These are phyloP conservation scores for Breynia disticha DNA, from an alignment of 441 rosid genomes.

Conservation along the genomic window DNA sequence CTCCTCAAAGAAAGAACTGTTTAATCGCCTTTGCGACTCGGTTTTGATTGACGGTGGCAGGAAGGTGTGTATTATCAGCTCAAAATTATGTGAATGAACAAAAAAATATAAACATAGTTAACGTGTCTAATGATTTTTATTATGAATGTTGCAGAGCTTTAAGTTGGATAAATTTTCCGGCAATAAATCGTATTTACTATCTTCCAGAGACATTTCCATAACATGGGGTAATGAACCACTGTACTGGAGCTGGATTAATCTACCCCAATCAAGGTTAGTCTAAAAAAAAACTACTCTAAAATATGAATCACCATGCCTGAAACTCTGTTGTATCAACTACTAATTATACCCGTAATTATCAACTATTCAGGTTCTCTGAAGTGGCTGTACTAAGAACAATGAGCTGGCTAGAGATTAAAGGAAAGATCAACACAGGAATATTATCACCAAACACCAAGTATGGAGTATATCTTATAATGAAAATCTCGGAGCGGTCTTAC, in stretches of 20 bases:
- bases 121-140: no score
- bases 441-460: constrained; percentile 46
- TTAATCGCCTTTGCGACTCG: constrained; percentile 32
- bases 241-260: constrained; percentile 48
- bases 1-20: constrained; percentile 57
- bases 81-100: background rate
- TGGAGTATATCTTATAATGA: constrained; percentile 43
- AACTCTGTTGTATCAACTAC: no score
- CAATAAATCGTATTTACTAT: constrained; percentile 31
- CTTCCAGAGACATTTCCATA: constrained; percentile 58
- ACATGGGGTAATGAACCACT: constrained; percentile 33
- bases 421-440: constrained; percentile 28
- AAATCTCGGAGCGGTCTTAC: constrained; percentile 24
- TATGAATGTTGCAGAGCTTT: constrained; percentile 33
- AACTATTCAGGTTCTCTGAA: constrained; percentile 40
- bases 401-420: constrained; percentile 40
- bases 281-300: background rate
- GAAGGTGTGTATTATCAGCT: constrained; percentile 27
- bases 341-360: background rate
- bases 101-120: no score
- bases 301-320: no score
- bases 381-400: constrained; percentile 38
- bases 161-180: constrained; percentile 46
- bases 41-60: constrained; percentile 40
- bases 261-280: constrained; percentile 39